Evolutionary conservation across 2,329 filamentous ascomycete species (phyloP).

Genomic region (Aspergillus alliaceus): DNA sequence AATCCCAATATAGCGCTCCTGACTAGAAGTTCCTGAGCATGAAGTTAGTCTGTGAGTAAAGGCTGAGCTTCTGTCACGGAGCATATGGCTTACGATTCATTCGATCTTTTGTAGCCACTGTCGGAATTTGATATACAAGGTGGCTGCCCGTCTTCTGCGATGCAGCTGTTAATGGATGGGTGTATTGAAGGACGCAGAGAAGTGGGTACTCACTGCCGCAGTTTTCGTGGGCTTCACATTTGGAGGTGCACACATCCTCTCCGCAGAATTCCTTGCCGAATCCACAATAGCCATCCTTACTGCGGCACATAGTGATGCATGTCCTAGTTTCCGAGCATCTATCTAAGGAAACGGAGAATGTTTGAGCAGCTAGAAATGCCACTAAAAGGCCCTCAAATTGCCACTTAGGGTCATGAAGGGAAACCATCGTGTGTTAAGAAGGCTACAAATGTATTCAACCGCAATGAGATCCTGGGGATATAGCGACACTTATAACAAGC

Average conservation of each 20-base stretch:
- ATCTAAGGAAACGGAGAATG: background rate
- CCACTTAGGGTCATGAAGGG: background rate
- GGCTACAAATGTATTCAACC: background rate
- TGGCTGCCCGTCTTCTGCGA: background rate
- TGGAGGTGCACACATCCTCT: no score
- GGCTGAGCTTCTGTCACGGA: background rate
- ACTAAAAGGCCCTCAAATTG: background rate
- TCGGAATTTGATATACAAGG: background rate
- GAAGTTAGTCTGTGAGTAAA: background rate
- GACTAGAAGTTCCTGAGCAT: background rate
- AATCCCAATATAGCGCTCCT: background rate
- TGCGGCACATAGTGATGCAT: no score
- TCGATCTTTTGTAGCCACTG: background rate
- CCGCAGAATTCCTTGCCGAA: no score
- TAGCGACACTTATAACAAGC: background rate
- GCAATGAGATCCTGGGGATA: background rate
- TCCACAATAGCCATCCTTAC: no score
- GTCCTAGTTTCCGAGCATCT: no score
- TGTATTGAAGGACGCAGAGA: background rate
- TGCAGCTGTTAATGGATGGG: background rate
- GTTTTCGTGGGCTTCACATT: background rate
- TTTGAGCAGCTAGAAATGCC: background rate
- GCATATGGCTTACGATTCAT: background rate
- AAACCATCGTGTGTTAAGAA: background rate
- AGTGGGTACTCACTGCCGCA: background rate